Evolutionary conservation across 2,329 filamentous ascomycete species (phyloP).

Genomic region (Lasiodiplodia citricola): DNA sequence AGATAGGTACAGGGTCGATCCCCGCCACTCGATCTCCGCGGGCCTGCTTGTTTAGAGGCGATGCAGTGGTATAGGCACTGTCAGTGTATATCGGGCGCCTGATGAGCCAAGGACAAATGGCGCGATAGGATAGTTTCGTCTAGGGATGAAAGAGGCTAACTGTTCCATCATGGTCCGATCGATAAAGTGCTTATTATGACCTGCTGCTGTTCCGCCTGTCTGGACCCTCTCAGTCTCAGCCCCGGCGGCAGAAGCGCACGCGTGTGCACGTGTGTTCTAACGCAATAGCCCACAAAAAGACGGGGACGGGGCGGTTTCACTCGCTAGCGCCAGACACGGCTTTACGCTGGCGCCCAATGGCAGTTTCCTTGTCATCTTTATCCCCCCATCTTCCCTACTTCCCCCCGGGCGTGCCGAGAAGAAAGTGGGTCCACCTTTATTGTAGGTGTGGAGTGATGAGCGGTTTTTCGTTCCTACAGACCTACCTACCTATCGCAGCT

Average conservation of each 20-base stretch:
- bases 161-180: not conserved
- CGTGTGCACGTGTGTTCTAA: too few species aligned
- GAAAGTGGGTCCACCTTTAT: not conserved
- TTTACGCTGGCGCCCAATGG: too few species aligned
- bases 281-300: too few species aligned
- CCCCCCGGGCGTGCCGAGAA: not conserved
- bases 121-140: not conserved
- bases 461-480: not conserved
- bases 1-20: not conserved
- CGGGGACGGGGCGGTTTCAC: too few species aligned
- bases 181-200: not conserved
- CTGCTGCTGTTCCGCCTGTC: not conserved
- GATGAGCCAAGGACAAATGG: not conserved
- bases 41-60: not conserved
- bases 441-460: not conserved
- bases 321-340: too few species aligned
- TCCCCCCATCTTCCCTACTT: not conserved
- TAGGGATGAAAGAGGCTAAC: not conserved
- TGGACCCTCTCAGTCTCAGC: not conserved
- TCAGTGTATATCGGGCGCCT: too few species aligned
- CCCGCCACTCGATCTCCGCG: not conserved
- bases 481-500: constrained; percentile 2
- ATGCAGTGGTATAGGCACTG: too few species aligned
- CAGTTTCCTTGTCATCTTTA: not conserved
- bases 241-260: too few species aligned